Conservation (phyloP, 2,329 filamentous ascomycete species). For the Talaromyces atroroseus region DNA sequence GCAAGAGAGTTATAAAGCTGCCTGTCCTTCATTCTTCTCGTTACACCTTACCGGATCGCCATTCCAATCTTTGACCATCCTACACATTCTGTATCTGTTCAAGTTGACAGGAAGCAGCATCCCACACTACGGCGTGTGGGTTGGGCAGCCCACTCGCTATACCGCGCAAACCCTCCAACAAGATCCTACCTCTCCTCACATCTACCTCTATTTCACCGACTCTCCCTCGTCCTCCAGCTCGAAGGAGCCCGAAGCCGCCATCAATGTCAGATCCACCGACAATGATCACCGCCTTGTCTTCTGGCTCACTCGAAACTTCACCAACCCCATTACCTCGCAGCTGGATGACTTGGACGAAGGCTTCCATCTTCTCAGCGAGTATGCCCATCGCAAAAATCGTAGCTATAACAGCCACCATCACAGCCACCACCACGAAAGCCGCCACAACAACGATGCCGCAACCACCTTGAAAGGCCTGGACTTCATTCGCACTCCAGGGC, state of each 20-base stretch:
- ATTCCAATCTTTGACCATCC: background rate
- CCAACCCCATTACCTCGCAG: constrained; percentile 21
- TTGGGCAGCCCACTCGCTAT: constrained; percentile 17
- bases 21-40: too few relatives aligned
- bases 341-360: constrained; percentile 21
- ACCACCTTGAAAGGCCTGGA: constrained; percentile 20
- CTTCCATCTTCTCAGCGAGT: constrained; percentile 20
- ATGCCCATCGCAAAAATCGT: background rate
- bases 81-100: background rate
- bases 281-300: constrained; percentile 27
- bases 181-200: constrained; percentile 25
- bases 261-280: constrained; percentile 30
- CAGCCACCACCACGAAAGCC: constrained; percentile 18
- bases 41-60: too few relatives aligned
- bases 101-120: constrained; percentile 10
- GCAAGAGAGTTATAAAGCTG: too few relatives aligned
- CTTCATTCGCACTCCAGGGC: constrained; percentile 10
- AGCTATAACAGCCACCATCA: constrained; percentile 3
- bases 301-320: constrained; percentile 27
- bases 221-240: constrained; percentile 6
- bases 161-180: constrained; percentile 15
- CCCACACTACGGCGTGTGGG: constrained; percentile 20
- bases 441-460: constrained; percentile 15
- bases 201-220: constrained; percentile 26
- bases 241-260: constrained; percentile 22